phyloP scores from a whole-genome alignment of 768 basidiomycete species.

The Termitomyces sp. region DNA sequence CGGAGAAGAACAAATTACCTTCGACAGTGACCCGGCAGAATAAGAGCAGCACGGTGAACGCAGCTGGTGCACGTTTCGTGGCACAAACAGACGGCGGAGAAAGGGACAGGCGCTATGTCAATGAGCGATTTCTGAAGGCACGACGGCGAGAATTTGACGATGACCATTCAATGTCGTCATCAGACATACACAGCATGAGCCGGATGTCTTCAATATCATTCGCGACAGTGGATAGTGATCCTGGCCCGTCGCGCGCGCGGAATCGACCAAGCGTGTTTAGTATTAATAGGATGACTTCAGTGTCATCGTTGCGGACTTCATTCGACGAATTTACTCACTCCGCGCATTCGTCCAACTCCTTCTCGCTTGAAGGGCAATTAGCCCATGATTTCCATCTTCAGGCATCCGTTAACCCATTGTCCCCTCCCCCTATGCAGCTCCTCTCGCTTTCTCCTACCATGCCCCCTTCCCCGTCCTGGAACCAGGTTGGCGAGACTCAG shows the following conservation, averaged over 20 bases:
- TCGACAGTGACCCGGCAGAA: conserved; percentile 62
- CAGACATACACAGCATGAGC: conserved; percentile 71
- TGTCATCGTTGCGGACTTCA: conserved; percentile 69
- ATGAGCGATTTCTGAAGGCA: conserved; percentile 67
- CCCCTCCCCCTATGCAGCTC: conserved; percentile 72
- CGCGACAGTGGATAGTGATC: conserved; percentile 81
- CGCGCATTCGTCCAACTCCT: conserved; percentile 74
- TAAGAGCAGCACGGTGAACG: conserved; percentile 45
- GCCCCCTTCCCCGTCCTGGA: conserved; percentile 51
- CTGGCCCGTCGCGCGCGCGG: conserved; percentile 66
- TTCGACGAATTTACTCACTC: conserved; percentile 71
- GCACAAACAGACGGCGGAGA: conserved; percentile 26
- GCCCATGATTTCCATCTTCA: conserved; percentile 69
- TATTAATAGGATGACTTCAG: conserved; percentile 70
- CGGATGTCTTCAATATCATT: conserved; percentile 77
- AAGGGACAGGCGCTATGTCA: conserved; percentile 47
- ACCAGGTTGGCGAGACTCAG: conserved; percentile 37
- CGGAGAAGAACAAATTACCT: conserved; percentile 45
- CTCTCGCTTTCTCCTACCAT: conserved; percentile 66
- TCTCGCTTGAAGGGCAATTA: conserved; percentile 70
- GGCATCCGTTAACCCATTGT: conserved; percentile 63
- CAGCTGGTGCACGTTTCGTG: conserved; percentile 55
- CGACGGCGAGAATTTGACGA: conserved; percentile 83
- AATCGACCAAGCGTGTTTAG: conserved; percentile 56
- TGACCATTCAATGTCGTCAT: conserved; percentile 88